Evolutionary conservation across 2,329 filamentous ascomycete genomes (phyloP), one percentile per base, ranked within the genome.

Genomic region (Pyrenophora tritici-repentis): DNA sequence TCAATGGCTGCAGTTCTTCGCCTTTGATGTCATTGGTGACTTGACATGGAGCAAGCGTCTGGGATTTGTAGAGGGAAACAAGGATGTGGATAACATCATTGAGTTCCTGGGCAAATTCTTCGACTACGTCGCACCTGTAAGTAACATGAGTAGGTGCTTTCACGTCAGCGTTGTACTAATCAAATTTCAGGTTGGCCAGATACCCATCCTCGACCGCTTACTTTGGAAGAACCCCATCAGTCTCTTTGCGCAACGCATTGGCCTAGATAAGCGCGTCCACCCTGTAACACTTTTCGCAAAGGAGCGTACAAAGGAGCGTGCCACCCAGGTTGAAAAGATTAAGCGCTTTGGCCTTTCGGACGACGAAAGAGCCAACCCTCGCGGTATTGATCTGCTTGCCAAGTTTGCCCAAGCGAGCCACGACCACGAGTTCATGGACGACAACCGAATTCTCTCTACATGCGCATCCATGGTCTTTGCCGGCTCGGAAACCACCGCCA

Each of bases 1-100:
- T 1, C 77, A 79, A 50, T 91, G 89, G 89, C 75, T 92, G 50
- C 89, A 92, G 65, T 91, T 86, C 67, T 91, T 89, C 61, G 89
- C 89, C 0, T 92, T 92, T 63, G 89, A 92, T 66, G 88, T 91
- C 12, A 91, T 91, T 55, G 88, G 88, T 5, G 86, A 89, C 55
- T 83, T 91, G 63, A 91, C 88, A 0, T 91, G 89, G 74, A 86
- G 84, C 68, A 89, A 89, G 68, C 80, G 87, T 0, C 81, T 91
- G 50, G 89, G 89, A 0, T 92, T 92, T 58, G 75, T 92, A 2
- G 88, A 92, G 70, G 81, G 83, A 66, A 86, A 90, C 42, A 80
- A 86, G 65, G 89, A 92, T 56, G 84, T 92, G 10, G 87, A 90
- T 55, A 87, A 87, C 0, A 91, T 91, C 43, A 81, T 91, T 4